Evolutionary conservation across 208 protist species (phyloP).

Genomic region (Phytomonas francai): DNA sequence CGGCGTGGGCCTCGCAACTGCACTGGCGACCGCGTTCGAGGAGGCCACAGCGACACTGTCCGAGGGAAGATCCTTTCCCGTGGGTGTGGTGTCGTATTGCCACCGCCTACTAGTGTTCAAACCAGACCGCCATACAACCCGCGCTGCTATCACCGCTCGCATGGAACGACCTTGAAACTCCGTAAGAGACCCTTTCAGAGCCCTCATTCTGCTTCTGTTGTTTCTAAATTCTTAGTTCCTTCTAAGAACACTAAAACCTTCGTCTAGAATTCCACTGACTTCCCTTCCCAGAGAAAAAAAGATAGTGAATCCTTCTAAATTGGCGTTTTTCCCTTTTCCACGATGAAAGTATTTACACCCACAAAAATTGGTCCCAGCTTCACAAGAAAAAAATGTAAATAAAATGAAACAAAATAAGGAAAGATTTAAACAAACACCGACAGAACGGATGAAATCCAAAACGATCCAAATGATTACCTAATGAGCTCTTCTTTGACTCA

Average conservation of each 20-base stretch:
- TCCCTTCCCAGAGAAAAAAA: not conserved
- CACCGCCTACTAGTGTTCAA: not conserved
- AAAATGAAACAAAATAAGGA: conserved; percentile 9
- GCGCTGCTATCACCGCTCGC: not conserved
- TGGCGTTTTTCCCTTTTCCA: not conserved
- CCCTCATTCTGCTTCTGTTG: not conserved
- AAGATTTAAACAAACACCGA: conserved; percentile 4
- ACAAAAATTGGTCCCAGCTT: not conserved
- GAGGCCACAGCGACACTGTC: conserved; percentile 6
- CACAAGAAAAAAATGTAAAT: conserved; percentile 6
- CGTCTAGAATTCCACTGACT: not conserved
- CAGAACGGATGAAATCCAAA: not conserved
- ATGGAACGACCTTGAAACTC: not conserved
- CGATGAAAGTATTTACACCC: not conserved
- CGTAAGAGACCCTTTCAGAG: not conserved
- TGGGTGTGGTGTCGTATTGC: not conserved
- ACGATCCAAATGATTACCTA: not conserved
- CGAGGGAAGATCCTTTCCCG: not conserved
- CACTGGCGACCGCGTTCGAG: conserved; percentile 11
- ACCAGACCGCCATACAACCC: not conserved
- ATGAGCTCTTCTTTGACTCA: not conserved
- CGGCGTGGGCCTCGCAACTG: conserved; percentile 15
- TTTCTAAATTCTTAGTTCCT: not conserved
- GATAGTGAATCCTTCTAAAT: not conserved
- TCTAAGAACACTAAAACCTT: not conserved